These are phyloP conservation scores for Meredithiella fracta DNA, from an alignment of 2,329 filamentous ascomycete genomes.

Conservation along the genomic window DNA sequence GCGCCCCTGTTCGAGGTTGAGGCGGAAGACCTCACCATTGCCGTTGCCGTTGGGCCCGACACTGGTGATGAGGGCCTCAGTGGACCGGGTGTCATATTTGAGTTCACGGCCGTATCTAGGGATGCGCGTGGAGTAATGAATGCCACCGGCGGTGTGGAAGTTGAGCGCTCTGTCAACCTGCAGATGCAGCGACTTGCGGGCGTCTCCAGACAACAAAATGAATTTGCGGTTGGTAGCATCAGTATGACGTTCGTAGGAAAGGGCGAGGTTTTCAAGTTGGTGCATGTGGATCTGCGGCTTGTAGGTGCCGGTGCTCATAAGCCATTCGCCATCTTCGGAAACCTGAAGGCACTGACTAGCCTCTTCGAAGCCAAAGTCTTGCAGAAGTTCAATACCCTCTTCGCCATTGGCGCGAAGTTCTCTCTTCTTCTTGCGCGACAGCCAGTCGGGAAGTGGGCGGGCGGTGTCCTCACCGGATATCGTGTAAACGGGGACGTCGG, in stretches of 20 bases:
- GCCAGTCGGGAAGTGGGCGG: constrained; percentile 85
- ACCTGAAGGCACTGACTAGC: constrained; percentile 78
- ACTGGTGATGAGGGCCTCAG: constrained; percentile 73
- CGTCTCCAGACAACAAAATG: constrained; percentile 72
- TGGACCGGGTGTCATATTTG: constrained; percentile 62
- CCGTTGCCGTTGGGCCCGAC: constrained; percentile 78
- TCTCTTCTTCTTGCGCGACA: constrained; percentile 73
- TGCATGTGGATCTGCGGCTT: constrained; percentile 81
- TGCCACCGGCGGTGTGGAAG: constrained; percentile 77
- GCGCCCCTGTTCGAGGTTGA: constrained; percentile 80
- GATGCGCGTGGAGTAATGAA: constrained; percentile 77
- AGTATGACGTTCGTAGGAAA: constrained; percentile 90
- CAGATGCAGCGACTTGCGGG: constrained; percentile 84
- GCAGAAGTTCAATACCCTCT: constrained; percentile 83
- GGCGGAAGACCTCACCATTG: constrained; percentile 76
- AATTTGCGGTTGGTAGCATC: constrained; percentile 85
- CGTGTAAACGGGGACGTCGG: constrained; percentile 80
- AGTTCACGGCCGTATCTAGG: constrained; percentile 86
- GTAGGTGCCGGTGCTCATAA: constrained; percentile 78
- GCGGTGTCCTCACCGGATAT: constrained; percentile 82
- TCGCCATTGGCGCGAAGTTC: constrained; percentile 85
- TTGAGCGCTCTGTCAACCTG: constrained; percentile 84
- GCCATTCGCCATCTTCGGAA: constrained; percentile 92
- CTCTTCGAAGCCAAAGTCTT: constrained; percentile 96
- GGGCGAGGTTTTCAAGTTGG: constrained; percentile 76